Percentiles rank a stretch among this genome's conserved stretches.
These are phyloP conservation scores for Fusarium camptoceras DNA, from an alignment of 2,329 filamentous ascomycete genomes.

Conservation along the genomic window DNA sequence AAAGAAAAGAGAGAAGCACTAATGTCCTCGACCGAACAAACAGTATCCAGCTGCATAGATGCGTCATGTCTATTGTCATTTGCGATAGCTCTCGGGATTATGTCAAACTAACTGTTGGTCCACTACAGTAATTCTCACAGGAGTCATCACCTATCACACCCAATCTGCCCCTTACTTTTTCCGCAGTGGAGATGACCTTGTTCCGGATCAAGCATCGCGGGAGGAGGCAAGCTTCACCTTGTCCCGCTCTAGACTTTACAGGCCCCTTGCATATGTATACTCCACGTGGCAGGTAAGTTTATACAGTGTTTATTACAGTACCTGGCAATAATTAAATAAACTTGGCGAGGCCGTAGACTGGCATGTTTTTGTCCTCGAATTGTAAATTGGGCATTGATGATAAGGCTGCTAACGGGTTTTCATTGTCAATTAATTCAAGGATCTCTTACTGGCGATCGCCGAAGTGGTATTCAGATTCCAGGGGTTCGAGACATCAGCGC, in stretches of 20 bases:
- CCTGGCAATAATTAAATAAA: background rate
- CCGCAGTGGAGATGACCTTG: slow-evolving; percentile 3
- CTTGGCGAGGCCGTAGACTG: background rate
- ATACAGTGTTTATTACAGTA: slow-evolving; percentile 6
- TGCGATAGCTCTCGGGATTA: too few relatives aligned
- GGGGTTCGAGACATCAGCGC: slow-evolving; percentile 35
- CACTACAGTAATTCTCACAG: background rate
- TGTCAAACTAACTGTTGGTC: background rate
- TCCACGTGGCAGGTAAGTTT: slow-evolving; percentile 40
- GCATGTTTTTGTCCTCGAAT: background rate
- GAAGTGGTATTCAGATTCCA: background rate
- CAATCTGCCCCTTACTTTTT: background rate
- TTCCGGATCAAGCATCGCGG: slow-evolving; percentile 16
- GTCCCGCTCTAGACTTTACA: slow-evolving; percentile 6
- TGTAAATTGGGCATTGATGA: background rate
- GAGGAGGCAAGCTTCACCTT: background rate
- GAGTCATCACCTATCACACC: background rate
- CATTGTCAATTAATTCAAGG: background rate
- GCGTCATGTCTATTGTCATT: background rate
- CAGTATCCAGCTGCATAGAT: background rate
- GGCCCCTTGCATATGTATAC: slow-evolving; percentile 34
- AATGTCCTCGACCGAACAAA: background rate
- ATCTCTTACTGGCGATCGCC: background rate
- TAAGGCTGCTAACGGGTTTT: background rate
- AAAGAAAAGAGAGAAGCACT: slow-evolving; percentile 10